These are phyloP conservation scores for Thermoascus crustaceus DNA, from an alignment of 2,329 filamentous ascomycete species.

Conservation along the genomic window DNA sequence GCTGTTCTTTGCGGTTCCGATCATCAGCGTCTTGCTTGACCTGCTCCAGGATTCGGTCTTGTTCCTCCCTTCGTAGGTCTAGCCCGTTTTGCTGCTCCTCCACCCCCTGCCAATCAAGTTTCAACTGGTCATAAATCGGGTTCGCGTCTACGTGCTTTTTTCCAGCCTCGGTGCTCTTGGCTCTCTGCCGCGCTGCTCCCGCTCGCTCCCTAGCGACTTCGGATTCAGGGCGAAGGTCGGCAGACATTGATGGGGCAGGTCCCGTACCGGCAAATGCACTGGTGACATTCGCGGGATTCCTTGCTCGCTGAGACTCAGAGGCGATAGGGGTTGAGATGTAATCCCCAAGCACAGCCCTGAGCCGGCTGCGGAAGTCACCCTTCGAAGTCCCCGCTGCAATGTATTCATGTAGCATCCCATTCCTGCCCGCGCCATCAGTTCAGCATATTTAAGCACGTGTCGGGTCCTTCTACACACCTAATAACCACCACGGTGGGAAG, in stretches of 20 bases:
- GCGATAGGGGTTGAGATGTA: constrained; percentile 4
- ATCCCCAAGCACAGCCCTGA: constrained; percentile 39
- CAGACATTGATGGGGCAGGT: too few relatives aligned
- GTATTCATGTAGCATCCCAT: constrained; percentile 71
- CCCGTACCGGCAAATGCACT: constrained; percentile 3
- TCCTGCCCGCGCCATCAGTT: constrained; percentile 36
- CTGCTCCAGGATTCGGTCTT: constrained; percentile 61
- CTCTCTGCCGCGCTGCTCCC: constrained; percentile 12
- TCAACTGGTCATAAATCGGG: not conserved
- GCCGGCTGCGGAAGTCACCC: constrained; percentile 56
- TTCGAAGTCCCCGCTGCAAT: constrained; percentile 56
- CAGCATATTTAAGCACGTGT: not conserved
- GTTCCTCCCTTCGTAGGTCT: constrained; percentile 58
- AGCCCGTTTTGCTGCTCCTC: constrained; percentile 52
- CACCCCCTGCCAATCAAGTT: constrained; percentile 32
- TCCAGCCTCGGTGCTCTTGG: constrained; percentile 18
- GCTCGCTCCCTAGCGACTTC: too few relatives aligned
- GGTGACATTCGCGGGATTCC: not conserved
- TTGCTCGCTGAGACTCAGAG: not conserved
- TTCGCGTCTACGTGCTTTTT: constrained; percentile 8
- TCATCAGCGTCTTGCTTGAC: constrained; percentile 71
- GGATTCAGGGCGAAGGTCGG: too few relatives aligned
- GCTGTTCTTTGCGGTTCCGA: constrained; percentile 49
- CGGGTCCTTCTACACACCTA: constrained; percentile 42
- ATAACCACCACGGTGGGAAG: constrained; percentile 76